Evolutionary conservation across 2,329 filamentous ascomycete species (phyloP).

Genomic region (Pseudogymnoascus sp.): DNA sequence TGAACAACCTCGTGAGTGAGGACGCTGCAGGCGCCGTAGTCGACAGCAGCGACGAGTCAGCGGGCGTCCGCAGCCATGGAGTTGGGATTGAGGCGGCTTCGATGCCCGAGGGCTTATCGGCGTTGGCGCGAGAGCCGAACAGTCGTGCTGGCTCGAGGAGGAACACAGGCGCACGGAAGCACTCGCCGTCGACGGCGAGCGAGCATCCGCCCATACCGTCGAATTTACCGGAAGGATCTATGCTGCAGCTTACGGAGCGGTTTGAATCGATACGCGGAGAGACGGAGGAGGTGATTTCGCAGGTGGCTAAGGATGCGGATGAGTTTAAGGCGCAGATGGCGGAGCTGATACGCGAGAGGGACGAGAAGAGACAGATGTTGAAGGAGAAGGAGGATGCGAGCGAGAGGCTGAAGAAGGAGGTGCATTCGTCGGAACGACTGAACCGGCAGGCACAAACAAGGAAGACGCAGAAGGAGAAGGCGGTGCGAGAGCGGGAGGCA

Average conservation of each 20-base stretch:
- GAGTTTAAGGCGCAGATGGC: conserved; percentile 59
- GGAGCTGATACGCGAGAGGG: conserved; percentile 67
- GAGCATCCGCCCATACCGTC: conserved; percentile 38
- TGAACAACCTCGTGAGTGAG: conserved; percentile 46
- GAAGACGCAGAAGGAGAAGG: conserved; percentile 67
- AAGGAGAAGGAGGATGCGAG: conserved; percentile 90
- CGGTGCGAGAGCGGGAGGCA: conserved; percentile 57
- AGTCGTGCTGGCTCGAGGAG: conserved; percentile 47
- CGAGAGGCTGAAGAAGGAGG: conserved; percentile 70
- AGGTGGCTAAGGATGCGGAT: conserved; percentile 62
- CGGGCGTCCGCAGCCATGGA: conserved; percentile 33
- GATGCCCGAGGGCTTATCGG: conserved; percentile 50
- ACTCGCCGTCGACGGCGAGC: conserved; percentile 61
- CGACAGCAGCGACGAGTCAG: conserved; percentile 40
- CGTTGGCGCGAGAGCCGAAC: conserved; percentile 58
- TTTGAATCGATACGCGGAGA: conserved; percentile 75
- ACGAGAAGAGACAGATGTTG: conserved; percentile 65
- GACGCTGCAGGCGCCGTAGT: conserved; percentile 35
- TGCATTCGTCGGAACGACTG: conserved; percentile 68
- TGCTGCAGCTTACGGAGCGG: conserved; percentile 71
- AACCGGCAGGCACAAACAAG: conserved; percentile 75
- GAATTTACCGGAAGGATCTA: conserved; percentile 54
- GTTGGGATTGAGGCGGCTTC: conserved; percentile 53
- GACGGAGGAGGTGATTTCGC: conserved; percentile 65
- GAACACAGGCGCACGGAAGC: conserved; percentile 62